phyloP scores from a whole-genome alignment of 1,284 basidiomycete genomes.

The Ustilago loliicola region DNA sequence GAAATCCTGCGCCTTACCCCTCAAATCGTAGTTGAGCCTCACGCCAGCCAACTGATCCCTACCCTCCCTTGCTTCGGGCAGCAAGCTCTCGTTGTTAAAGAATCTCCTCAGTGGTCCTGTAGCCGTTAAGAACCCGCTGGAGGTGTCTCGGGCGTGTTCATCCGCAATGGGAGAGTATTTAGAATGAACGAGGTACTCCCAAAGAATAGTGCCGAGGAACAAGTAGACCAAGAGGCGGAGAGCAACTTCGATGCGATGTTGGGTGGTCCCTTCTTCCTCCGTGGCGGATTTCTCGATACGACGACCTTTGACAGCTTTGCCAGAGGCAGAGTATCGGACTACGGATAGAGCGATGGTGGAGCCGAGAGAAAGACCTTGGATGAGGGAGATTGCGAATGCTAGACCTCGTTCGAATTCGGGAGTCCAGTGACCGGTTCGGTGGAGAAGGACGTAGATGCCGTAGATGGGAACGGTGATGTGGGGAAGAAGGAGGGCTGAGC shows the following conservation, averaged over 20 bases:
- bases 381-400: constrained; percentile 24
- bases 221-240: constrained; percentile 35
- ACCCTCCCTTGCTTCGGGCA: constrained; percentile 23
- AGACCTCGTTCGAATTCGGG: constrained; percentile 31
- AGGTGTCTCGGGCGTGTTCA: constrained; percentile 27
- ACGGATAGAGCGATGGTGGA: constrained; percentile 29
- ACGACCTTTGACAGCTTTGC: constrained; percentile 52
- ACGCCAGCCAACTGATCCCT: constrained; percentile 24
- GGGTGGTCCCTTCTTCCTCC: constrained; percentile 25
- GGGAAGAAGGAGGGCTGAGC: constrained; percentile 22
- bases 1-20: constrained; percentile 9
- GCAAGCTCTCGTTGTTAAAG: constrained; percentile 45
- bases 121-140: constrained; percentile 39
- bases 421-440: constrained; percentile 28
- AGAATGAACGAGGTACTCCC: constrained; percentile 52
- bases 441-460: constrained; percentile 34
- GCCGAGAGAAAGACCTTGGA: constrained; percentile 40
- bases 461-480: constrained; percentile 43
- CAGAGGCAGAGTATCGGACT: constrained; percentile 38
- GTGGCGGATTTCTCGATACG: constrained; percentile 45
- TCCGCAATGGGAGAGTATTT: constrained; percentile 40
- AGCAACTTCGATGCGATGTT: constrained; percentile 39
- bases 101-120: constrained; percentile 28
- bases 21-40: constrained; percentile 31
- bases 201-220: constrained; percentile 33